Evolutionary conservation across 805 yeast genomes (phyloP).

Genomic region (Kockiozyma suomiensis): DNA sequence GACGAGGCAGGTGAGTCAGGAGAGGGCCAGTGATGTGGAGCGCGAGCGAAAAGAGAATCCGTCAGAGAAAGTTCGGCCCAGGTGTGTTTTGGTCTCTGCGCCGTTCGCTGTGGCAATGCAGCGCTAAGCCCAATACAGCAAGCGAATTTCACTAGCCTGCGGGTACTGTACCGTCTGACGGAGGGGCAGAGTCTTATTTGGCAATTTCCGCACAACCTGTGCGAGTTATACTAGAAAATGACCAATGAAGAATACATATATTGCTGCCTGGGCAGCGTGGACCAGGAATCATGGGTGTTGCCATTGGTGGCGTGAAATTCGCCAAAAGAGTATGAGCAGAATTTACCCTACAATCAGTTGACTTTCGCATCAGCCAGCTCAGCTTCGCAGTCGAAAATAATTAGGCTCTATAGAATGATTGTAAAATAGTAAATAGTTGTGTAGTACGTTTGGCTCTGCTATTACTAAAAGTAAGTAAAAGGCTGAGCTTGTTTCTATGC

Average conservation of each 20-base stretch:
- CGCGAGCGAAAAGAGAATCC: not conserved
- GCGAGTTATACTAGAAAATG: not conserved
- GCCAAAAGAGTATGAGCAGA: conserved; percentile 11
- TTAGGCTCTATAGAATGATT: no score
- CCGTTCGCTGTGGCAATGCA: conserved; percentile 12
- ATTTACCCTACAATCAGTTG: no score
- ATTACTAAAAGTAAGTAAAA: no score
- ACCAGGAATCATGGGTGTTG: no score
- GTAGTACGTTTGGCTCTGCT: no score
- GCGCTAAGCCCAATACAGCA: conserved; percentile 5
- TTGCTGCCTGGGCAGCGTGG: no score
- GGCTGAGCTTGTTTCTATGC: no score
- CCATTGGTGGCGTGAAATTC: conserved; percentile 8
- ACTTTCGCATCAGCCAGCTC: not conserved
- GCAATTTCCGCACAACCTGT: no score
- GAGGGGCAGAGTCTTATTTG: not conserved
- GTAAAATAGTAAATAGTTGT: no score
- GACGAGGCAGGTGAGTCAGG: not conserved
- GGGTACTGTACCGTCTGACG: not conserved
- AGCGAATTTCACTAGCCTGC: not conserved
- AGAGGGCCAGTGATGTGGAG: not conserved
- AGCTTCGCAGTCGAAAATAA: no score
- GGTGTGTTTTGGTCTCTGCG: conserved; percentile 20
- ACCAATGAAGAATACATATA: not conserved
- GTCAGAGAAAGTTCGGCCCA: conserved; percentile 11